Percentiles rank a stretch among this genome's conserved stretches.
Conservation (phyloP, 164 flowering plant species). For the Stephania cephalantha region DNA sequence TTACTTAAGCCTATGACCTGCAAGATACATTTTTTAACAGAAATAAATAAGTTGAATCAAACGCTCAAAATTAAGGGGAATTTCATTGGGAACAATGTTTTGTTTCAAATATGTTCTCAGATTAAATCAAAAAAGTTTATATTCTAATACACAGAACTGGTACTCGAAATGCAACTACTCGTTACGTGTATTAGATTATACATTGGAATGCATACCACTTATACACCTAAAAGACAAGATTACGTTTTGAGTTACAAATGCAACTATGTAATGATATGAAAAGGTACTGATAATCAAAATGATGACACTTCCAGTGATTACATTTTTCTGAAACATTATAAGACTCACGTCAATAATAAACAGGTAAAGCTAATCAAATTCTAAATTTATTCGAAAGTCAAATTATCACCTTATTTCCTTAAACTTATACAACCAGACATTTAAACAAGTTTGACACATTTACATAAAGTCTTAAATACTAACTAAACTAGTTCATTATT, state of each 20-base stretch:
- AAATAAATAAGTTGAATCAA: constrained; percentile 1
- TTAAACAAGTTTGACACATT: background rate
- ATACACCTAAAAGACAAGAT: too few species aligned
- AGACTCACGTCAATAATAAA: background rate
- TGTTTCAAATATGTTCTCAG: background rate
- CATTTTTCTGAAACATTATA: background rate
- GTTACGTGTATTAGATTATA: too few species aligned
- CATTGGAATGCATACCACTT: too few species aligned
- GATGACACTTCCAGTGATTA: background rate
- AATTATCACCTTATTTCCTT: background rate
- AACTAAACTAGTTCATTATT: too few species aligned
- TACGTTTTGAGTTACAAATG: too few species aligned
- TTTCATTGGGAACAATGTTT: background rate
- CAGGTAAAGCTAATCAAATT: background rate
- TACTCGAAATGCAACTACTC: too few species aligned
- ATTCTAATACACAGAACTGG: too few species aligned
- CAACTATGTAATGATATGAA: too few species aligned
- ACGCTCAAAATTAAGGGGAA: background rate
- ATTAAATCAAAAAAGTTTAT: background rate
- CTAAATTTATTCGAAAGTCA: background rate
- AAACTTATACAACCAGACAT: background rate
- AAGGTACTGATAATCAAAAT: background rate
- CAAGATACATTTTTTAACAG: constrained; percentile 2
- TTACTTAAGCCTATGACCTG: constrained; percentile 81
- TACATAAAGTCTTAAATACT: background rate